phyloP scores from a whole-genome alignment of 139 green algal genomes.

The Volvox africanus region DNA sequence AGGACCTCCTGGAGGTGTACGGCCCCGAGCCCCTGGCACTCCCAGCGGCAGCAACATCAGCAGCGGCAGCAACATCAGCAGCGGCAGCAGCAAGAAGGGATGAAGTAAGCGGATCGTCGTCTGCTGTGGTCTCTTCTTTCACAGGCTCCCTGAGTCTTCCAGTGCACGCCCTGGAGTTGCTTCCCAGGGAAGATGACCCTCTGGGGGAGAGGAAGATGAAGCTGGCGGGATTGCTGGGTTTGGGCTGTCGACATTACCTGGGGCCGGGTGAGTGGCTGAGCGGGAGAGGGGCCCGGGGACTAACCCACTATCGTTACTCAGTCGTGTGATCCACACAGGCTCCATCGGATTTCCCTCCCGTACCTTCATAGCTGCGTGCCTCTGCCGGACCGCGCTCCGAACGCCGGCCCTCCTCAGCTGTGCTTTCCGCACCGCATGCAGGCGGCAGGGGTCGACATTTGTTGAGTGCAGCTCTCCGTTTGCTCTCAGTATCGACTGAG shows the following conservation, averaged over 20 bases:
- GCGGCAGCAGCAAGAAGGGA: too few species aligned
- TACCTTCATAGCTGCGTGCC: not conserved
- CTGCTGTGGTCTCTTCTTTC: too few species aligned
- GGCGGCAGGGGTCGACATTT: not conserved
- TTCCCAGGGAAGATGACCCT: not conserved
- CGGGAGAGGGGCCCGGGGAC: not conserved
- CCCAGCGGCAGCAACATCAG: not conserved
- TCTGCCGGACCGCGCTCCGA: not conserved
- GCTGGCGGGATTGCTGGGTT: not conserved
- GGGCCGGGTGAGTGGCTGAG: not conserved
- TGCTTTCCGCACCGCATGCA: not conserved
- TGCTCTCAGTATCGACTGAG: not conserved
- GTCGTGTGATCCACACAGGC: not conserved
- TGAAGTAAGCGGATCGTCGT: too few species aligned
- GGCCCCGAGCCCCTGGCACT: conserved; percentile 1
- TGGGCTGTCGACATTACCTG: conserved; percentile 25
- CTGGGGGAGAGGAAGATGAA: not conserved
- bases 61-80: not conserved
- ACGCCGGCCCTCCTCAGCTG: too few species aligned
- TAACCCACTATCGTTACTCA: not conserved
- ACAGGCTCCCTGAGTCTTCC: not conserved
- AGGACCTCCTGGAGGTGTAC: not conserved
- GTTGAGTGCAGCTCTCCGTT: not conserved
- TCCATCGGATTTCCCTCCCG: not conserved
- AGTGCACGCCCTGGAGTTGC: conserved; percentile 12